phyloP scores from a whole-genome alignment of 2,329 filamentous ascomycete species.

The Neopestalotiopsis clavispora region DNA sequence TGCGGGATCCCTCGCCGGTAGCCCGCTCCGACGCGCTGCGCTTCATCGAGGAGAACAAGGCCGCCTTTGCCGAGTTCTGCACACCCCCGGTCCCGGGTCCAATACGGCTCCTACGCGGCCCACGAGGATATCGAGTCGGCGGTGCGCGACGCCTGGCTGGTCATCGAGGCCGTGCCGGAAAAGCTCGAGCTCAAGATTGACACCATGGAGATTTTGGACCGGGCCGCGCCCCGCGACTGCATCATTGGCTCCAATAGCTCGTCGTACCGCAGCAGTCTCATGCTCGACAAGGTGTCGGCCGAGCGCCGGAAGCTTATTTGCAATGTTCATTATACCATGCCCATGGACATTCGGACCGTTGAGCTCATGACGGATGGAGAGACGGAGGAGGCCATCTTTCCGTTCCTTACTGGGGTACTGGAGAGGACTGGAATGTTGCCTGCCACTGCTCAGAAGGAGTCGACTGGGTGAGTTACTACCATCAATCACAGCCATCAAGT shows the following conservation, averaged over 20 bases:
- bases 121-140: conserved; percentile 43
- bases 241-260: conserved; percentile 57
- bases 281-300: conserved; percentile 47
- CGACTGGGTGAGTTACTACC: conserved; percentile 39
- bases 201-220: conserved; percentile 52
- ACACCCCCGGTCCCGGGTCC: conserved; percentile 27
- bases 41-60: conserved; percentile 12
- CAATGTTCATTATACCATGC: conserved; percentile 58
- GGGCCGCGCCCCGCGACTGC: conserved; percentile 45
- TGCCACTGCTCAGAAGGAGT: conserved; percentile 50
- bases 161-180: conserved; percentile 60
- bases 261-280: conserved; percentile 54
- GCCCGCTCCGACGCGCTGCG: background rate
- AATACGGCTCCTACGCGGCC: conserved; percentile 27
- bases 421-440: conserved; percentile 46
- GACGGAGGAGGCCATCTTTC: conserved; percentile 47
- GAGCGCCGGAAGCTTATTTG: conserved; percentile 42
- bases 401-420: conserved; percentile 47
- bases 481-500: background rate
- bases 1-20: background rate
- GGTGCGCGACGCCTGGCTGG: conserved; percentile 53
- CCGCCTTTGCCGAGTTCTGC: background rate
- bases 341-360: conserved; percentile 48
- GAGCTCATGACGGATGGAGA: conserved; percentile 58
- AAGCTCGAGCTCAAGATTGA: conserved; percentile 52